A percentile compares a stretch with the other conserved stretches of the same genome.
phyloP scores from a whole-genome alignment of 176 grass and related monocot species.

The Oryza rufipogon region DNA sequence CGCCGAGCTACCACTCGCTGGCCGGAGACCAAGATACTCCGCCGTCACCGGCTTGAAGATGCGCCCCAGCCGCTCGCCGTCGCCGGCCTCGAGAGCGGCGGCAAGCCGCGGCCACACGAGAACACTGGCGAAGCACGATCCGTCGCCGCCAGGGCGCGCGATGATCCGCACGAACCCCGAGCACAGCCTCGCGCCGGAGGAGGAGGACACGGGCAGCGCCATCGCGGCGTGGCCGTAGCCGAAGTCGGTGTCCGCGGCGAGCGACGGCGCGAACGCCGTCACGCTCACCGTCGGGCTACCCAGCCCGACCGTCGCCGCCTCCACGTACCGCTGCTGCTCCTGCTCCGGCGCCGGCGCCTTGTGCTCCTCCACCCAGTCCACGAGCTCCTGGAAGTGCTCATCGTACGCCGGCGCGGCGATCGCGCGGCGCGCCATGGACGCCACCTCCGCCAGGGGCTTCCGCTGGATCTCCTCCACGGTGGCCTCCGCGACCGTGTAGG shows the following conservation, averaged over 20 bases:
- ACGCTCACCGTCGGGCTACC: slow-evolving; percentile 38
- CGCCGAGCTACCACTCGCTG: too few relatives aligned
- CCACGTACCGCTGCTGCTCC: slow-evolving; percentile 1
- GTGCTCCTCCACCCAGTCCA: slow-evolving; percentile 54
- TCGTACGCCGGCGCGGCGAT: neutral
- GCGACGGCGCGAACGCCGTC: neutral
- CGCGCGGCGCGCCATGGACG: neutral
- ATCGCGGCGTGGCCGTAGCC: slow-evolving; percentile 34
- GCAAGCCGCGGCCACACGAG: slow-evolving; percentile 40
- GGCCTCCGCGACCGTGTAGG: slow-evolving; percentile 19
- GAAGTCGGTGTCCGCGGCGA: slow-evolving; percentile 42
- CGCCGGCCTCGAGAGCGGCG: slow-evolving; percentile 29
- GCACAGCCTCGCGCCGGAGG: neutral
- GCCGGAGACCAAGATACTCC: slow-evolving; percentile 35
- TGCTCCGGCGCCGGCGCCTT: neutral
- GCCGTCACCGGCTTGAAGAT: slow-evolving; percentile 39
- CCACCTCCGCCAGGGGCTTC: slow-evolving; percentile 15
- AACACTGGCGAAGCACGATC: slow-evolving; percentile 26
- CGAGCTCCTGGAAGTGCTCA: slow-evolving; percentile 51
- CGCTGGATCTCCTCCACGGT: slow-evolving; percentile 36
- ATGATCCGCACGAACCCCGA: neutral
- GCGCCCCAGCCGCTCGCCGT: neutral
- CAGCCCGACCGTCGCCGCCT: slow-evolving; percentile 35
- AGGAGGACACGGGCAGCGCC: neutral
- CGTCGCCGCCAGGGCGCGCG: slow-evolving; percentile 22